phyloP scores from a whole-genome alignment of 2,329 filamentous ascomycete genomes.

The Colletotrichum aenigma region DNA sequence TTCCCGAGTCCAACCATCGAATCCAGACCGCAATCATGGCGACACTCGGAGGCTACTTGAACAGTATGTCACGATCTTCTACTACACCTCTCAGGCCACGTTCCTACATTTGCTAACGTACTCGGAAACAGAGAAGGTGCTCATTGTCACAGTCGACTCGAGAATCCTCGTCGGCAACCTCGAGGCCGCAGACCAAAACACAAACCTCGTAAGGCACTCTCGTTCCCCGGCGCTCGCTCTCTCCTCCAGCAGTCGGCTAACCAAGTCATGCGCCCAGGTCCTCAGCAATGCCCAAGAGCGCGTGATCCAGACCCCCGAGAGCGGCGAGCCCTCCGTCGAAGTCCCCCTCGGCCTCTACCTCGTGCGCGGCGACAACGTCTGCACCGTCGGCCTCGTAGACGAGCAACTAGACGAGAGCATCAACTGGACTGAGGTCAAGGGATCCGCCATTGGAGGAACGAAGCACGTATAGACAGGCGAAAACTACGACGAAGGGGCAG shows the following conservation, averaged over 20 bases:
- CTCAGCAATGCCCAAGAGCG: slow-evolving; percentile 84
- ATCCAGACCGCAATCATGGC: slow-evolving; percentile 36
- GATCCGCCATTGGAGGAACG: slow-evolving; percentile 80
- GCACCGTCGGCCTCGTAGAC: slow-evolving; percentile 86
- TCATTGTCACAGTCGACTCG: slow-evolving; percentile 91
- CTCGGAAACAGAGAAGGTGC: slow-evolving; percentile 75
- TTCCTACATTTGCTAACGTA: slow-evolving; percentile 29
- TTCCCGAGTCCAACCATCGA: not conserved
- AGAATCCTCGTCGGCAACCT: slow-evolving; percentile 84
- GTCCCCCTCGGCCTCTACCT: slow-evolving; percentile 88
- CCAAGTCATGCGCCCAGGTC: slow-evolving; percentile 55
- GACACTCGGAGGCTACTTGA: slow-evolving; percentile 48
- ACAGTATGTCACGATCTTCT: slow-evolving; percentile 37
- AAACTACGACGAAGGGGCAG: not conserved
- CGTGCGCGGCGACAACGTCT: slow-evolving; percentile 93
- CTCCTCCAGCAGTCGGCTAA: not conserved
- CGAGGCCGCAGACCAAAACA: slow-evolving; percentile 86
- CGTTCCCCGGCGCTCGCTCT: not conserved
- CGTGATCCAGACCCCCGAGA: slow-evolving; percentile 85
- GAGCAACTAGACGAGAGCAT: slow-evolving; percentile 89
- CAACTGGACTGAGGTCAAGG: slow-evolving; percentile 90
- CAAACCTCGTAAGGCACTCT: slow-evolving; percentile 72
- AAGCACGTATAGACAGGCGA: slow-evolving; percentile 67
- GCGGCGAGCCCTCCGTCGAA: slow-evolving; percentile 79
- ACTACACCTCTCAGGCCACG: not conserved